Base-by-base conservation (phyloP, 768 basidiomycete genomes). In the Agaricus blazei region DNA sequence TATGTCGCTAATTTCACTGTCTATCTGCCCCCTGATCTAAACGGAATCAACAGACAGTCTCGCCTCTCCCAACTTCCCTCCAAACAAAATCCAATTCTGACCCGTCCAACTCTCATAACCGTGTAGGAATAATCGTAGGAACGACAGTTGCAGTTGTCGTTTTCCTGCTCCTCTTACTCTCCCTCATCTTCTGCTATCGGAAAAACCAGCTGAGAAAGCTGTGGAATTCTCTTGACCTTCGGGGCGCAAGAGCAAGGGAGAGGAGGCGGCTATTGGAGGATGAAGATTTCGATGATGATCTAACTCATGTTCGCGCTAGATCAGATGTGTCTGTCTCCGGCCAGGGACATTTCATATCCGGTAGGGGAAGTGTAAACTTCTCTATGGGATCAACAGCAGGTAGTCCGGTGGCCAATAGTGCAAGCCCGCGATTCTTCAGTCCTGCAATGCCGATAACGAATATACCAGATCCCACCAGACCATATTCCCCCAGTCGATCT, bases 91-190 rank as follows among this genome's bases (percentile, higher is more conserved):
- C 46, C 27, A 48, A 48, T 11, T 11, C 44, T 5, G n/a, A 41
- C n/a, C 40, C 40, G 3, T 41, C 40, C 12, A 14, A 61, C 40
- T 41, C 11, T 36, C 38, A 19, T 9, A 52, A 6, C 48, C 53
- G 58, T 2, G 56, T 58, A 9, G 56, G 51, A 42, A 58, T 64
- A 1, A 65, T 62, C 26, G 61, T 62, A 3, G 56, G 59, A 36
- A 53, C 58, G 37, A 57, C 58, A 9, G 54, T 58, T 4, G 52
- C 47, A 8, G 52, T 51, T 9, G 48, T 54, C 27, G 38, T 47
- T 14, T n/a, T 60, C 42, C 52, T 54, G 15, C 51, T 58, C 15
- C 54, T 51, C 12, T 2, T 57, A 27, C 55, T 61, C 14, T 55
- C 55, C 7, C 48, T 48, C 29, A 29, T 54, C 15, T 57, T 56